Conservation (phyloP, 208 protist species). For the Spongospora subterranea region DNA sequence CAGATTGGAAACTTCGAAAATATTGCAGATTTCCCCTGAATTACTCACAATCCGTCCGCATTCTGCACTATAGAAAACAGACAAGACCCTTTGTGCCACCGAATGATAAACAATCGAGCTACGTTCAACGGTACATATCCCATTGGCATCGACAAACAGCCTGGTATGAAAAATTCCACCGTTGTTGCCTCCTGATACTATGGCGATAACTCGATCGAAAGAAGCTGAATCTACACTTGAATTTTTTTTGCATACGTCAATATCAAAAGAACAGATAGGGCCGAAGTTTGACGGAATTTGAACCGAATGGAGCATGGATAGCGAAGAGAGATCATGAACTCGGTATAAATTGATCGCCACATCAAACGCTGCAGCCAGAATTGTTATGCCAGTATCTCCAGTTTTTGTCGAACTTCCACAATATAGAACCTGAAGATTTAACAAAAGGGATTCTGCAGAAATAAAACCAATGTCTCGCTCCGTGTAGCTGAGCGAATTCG, state of each 20-base stretch:
- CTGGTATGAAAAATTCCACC: too few relatives aligned
- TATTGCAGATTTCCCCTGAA: not conserved
- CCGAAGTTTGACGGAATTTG: not conserved
- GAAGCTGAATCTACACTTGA: too few relatives aligned
- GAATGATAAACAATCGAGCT: not conserved
- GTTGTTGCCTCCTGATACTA: not conserved
- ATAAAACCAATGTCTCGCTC: not conserved
- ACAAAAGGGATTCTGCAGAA: not conserved
- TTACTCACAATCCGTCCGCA: not conserved
- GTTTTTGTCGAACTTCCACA: not conserved
- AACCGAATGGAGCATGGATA: not conserved
- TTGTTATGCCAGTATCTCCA: not conserved
- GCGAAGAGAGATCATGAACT: not conserved
- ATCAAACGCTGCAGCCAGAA: not conserved
- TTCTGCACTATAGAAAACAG: not conserved
- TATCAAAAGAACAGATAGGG: not conserved
- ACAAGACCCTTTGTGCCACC: not conserved
- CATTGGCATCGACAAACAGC: not conserved
- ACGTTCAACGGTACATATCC: not conserved
- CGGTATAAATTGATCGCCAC: not conserved
- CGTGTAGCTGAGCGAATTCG: not conserved
- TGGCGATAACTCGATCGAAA: not conserved
- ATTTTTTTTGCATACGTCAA: not conserved
- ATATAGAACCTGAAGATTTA: not conserved
- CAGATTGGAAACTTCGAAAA: not conserved